These are phyloP conservation scores for Ophiosphaerella korrae DNA, from an alignment of 2,329 filamentous ascomycete species.

Conservation along the genomic window DNA sequence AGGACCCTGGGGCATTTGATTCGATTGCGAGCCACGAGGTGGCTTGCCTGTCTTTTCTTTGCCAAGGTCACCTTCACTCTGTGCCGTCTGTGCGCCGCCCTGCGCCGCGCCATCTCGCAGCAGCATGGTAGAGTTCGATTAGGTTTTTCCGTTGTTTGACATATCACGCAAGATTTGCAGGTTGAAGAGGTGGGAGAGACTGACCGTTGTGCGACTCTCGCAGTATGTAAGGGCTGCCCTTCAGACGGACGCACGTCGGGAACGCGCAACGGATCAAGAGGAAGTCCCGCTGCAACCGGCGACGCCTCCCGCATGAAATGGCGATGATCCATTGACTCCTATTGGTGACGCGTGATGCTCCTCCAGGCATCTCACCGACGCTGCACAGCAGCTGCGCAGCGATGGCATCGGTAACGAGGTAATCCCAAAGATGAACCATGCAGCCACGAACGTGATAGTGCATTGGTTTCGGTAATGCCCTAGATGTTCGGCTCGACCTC, in stretches of 20 bases:
- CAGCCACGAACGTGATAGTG: constrained; percentile 35
- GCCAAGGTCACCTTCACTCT: constrained; percentile 13
- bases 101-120: not conserved
- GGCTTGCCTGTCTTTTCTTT: constrained; percentile 22
- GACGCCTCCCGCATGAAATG: constrained; percentile 39
- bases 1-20: constrained; percentile 31
- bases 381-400: constrained; percentile 27
- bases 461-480: constrained; percentile 28
- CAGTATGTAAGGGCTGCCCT: constrained; percentile 2
- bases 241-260: constrained; percentile 8
- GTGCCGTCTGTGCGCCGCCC: not conserved
- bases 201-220: constrained; percentile 18
- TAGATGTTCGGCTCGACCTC: constrained; percentile 24
- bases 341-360: constrained; percentile 28
- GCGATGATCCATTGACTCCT: constrained; percentile 18
- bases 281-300: constrained; percentile 40
- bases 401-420: constrained; percentile 19
- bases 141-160: constrained; percentile 12
- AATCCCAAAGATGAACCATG: constrained; percentile 26
- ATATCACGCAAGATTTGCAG: constrained; percentile 15
- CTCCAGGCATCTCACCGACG: constrained; percentile 34
- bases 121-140: too few relatives aligned
- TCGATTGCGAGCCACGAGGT: constrained; percentile 31
- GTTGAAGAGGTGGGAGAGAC: constrained; percentile 1
- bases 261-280: constrained; percentile 23